Percentiles rank a stretch among this genome's conserved stretches.
Conservation (phyloP, 2,329 filamentous ascomycete genomes). For the Rosellinia necatrix region DNA sequence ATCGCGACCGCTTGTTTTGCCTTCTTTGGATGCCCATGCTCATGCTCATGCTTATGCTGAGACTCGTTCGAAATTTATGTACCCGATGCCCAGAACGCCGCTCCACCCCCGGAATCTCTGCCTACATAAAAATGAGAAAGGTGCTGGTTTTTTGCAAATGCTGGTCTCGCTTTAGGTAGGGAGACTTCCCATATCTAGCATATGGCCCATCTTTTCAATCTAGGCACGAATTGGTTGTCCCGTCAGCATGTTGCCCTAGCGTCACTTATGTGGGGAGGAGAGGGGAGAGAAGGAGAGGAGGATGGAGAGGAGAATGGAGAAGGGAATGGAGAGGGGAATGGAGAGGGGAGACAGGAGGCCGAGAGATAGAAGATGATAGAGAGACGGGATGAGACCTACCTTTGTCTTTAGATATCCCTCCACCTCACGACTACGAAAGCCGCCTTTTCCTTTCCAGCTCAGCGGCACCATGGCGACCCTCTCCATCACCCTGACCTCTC, state of each 20-base stretch:
- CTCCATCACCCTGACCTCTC: slow-evolving; percentile 86
- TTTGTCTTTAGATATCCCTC: slow-evolving; percentile 95
- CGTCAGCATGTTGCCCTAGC: slow-evolving; percentile 11
- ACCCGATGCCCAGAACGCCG: slow-evolving; percentile 21
- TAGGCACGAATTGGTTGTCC: slow-evolving; percentile 40
- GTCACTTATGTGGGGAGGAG: neutral
- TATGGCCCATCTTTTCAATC: slow-evolving; percentile 89
- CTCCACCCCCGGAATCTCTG: neutral
- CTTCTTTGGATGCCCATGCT: neutral
- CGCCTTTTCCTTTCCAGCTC: slow-evolving; percentile 85
- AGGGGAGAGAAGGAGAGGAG: neutral
- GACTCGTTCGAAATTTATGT: neutral
- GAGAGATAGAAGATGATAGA: too few species aligned
- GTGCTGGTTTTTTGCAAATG: too few species aligned
- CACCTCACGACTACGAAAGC: slow-evolving; percentile 85
- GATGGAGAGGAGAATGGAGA: neutral
- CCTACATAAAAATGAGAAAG: too few species aligned
- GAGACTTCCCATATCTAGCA: slow-evolving; percentile 62
- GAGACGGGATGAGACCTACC: slow-evolving; percentile 55
- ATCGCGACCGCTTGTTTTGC: neutral
- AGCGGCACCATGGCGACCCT: slow-evolving; percentile 94
- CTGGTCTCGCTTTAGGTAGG: slow-evolving; percentile 23
- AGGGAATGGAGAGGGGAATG: neutral
- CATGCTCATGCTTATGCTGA: neutral
- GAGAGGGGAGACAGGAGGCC: neutral